These are phyloP conservation scores for Fusarium concolor DNA, from an alignment of 2,329 filamentous ascomycete genomes.

Conservation along the genomic window DNA sequence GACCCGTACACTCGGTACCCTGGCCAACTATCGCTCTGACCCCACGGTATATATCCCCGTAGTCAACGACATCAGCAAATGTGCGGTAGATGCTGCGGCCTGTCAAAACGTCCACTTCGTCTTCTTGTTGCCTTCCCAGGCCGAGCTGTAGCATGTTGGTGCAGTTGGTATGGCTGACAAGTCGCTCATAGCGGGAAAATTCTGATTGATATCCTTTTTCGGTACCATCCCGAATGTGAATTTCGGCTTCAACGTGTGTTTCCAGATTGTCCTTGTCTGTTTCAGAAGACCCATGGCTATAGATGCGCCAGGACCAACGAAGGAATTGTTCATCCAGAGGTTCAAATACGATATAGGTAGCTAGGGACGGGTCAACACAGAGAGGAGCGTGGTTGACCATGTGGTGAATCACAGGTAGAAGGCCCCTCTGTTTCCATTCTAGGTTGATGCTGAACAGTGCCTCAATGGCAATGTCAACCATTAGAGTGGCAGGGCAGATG, in stretches of 20 bases:
- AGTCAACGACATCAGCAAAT: slow-evolving; percentile 1
- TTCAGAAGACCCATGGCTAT: background rate
- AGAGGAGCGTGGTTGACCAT: slow-evolving; percentile 1
- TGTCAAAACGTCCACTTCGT: background rate
- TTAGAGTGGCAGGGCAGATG: background rate
- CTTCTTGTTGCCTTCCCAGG: background rate
- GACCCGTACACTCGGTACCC: background rate
- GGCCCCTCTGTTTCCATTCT: background rate
- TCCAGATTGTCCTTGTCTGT: background rate
- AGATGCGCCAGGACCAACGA: background rate
- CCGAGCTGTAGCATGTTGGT: background rate
- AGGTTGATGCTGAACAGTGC: background rate
- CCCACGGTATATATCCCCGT: background rate
- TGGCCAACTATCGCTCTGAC: background rate
- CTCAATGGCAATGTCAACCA: slow-evolving; percentile 8
- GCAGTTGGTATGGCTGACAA: background rate
- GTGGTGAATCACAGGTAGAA: background rate
- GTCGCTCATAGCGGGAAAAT: background rate
- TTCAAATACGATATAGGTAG: background rate
- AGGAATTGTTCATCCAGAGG: background rate
- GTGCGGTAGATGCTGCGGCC: slow-evolving; percentile 7
- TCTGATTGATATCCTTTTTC: background rate
- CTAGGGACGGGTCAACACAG: background rate
- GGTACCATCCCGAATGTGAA: background rate
- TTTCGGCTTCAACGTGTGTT: background rate